Percentiles rank a stretch among this genome's conserved stretches.
These are phyloP conservation scores for Aspergillus fumigatus DNA, from an alignment of 2,329 filamentous ascomycete species.

Conservation along the genomic window DNA sequence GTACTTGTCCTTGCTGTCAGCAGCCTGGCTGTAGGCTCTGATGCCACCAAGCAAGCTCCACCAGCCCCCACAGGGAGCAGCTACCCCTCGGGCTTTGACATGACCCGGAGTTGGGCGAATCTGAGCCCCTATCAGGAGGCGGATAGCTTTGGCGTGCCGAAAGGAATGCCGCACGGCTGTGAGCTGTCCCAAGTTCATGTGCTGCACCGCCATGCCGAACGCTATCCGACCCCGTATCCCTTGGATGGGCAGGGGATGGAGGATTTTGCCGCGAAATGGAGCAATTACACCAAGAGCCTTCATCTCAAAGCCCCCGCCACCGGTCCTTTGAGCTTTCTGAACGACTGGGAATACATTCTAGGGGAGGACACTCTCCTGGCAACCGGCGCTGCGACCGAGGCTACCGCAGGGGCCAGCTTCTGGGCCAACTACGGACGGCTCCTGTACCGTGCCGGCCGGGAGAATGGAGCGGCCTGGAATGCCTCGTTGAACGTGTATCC, in stretches of 20 bases:
- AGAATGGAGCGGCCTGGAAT: slow-evolving; percentile 48
- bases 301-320: slow-evolving; percentile 31
- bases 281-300: slow-evolving; percentile 41
- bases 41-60: neutral
- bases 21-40: neutral
- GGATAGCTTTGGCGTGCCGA: slow-evolving; percentile 20
- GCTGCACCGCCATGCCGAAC: slow-evolving; percentile 53
- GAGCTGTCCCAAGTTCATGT: slow-evolving; percentile 52
- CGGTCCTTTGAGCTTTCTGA: slow-evolving; percentile 51
- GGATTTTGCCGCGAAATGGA: slow-evolving; percentile 47
- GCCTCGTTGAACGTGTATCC: slow-evolving; percentile 35
- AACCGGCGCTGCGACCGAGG: slow-evolving; percentile 49
- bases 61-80: slow-evolving; percentile 19
- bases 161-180: slow-evolving; percentile 52
- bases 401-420: slow-evolving; percentile 47
- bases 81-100: slow-evolving; percentile 29
- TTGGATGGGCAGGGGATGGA: slow-evolving; percentile 50
- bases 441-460: slow-evolving; percentile 45
- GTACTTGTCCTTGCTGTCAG: neutral
- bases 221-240: slow-evolving; percentile 45
- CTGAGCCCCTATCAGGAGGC: slow-evolving; percentile 27
- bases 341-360: slow-evolving; percentile 48
- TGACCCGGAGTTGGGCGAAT: slow-evolving; percentile 28
- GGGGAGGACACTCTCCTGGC: slow-evolving; percentile 45
- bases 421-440: slow-evolving; percentile 53